Conservation (phyloP, 2,329 filamentous ascomycete genomes). For the Fusarium hainanense region DNA sequence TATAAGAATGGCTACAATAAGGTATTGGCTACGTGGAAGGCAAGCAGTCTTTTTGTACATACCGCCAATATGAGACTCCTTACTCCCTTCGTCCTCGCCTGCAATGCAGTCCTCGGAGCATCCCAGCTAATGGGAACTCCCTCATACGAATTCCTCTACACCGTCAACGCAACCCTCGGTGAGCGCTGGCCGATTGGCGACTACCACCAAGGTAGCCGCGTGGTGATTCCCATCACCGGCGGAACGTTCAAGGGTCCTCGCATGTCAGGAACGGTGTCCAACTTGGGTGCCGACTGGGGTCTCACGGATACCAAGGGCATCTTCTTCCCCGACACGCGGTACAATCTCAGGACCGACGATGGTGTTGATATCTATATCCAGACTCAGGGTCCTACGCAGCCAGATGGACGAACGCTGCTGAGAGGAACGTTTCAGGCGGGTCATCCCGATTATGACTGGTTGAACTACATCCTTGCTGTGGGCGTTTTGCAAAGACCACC, state of each 20-base stretch:
- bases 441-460: slow-evolving; percentile 51
- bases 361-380: slow-evolving; percentile 53
- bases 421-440: slow-evolving; percentile 51
- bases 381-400: slow-evolving; percentile 51
- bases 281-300: slow-evolving; percentile 53
- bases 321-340: slow-evolving; percentile 55
- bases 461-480: slow-evolving; percentile 50
- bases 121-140: slow-evolving; percentile 36
- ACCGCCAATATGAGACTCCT: slow-evolving; percentile 24
- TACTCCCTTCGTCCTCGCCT: neutral
- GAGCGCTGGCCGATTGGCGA: slow-evolving; percentile 40
- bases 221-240: slow-evolving; percentile 50
- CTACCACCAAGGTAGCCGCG: slow-evolving; percentile 38
- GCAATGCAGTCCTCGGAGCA: slow-evolving; percentile 3
- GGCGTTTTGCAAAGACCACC: slow-evolving; percentile 33
- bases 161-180: slow-evolving; percentile 36
- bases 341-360: slow-evolving; percentile 53
- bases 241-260: slow-evolving; percentile 52
- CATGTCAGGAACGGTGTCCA: slow-evolving; percentile 47
- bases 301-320: slow-evolving; percentile 50
- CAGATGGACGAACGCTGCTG: slow-evolving; percentile 45
- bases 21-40: accelerated
- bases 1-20: neutral
- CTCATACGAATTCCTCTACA: slow-evolving; percentile 39
- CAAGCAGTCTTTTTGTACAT: neutral